A percentile compares a stretch with the other conserved stretches of the same genome.
These are phyloP conservation scores for Coemansia sp. DNA, from an alignment of 192 early-diverging fungal genomes.

Conservation along the genomic window DNA sequence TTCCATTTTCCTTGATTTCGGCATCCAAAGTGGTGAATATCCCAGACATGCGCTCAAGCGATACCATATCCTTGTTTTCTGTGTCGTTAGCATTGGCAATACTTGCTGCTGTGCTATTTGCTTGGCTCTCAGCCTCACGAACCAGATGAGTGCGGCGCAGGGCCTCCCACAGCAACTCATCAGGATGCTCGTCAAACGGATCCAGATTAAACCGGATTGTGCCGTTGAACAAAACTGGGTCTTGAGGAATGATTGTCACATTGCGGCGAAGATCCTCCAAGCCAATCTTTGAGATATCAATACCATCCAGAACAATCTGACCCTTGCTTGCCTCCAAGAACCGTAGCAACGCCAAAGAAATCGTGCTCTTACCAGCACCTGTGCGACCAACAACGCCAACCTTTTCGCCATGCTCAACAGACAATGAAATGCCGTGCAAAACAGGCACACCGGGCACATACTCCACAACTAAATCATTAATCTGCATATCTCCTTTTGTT, in stretches of 20 bases:
- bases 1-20: constrained; percentile 57
- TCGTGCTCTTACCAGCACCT: constrained; percentile 71
- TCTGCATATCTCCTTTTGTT: constrained; percentile 64
- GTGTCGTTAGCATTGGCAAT: background rate
- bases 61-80: constrained; percentile 4
- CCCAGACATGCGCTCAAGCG: background rate
- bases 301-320: constrained; percentile 67
- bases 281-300: constrained; percentile 70
- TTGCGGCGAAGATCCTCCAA: constrained; percentile 69
- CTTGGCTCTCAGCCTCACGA: background rate
- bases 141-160: constrained; percentile 73
- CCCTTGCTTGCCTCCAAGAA: constrained; percentile 71
- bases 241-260: constrained; percentile 81
- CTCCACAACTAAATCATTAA: constrained; percentile 67
- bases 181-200: constrained; percentile 74
- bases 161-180: constrained; percentile 71
- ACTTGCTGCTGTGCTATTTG: background rate
- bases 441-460: constrained; percentile 73
- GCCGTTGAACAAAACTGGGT: constrained; percentile 66
- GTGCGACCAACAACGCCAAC: constrained; percentile 58
- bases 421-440: constrained; percentile 69
- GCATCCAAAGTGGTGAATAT: constrained; percentile 24
- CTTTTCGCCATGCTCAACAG: constrained; percentile 39
- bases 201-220: constrained; percentile 84
- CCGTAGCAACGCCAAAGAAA: constrained; percentile 73